Percentiles rank a stretch among this genome's conserved stretches.
Conservation (phyloP, 2,329 filamentous ascomycete species). For the Hymenoscyphus scutula region DNA sequence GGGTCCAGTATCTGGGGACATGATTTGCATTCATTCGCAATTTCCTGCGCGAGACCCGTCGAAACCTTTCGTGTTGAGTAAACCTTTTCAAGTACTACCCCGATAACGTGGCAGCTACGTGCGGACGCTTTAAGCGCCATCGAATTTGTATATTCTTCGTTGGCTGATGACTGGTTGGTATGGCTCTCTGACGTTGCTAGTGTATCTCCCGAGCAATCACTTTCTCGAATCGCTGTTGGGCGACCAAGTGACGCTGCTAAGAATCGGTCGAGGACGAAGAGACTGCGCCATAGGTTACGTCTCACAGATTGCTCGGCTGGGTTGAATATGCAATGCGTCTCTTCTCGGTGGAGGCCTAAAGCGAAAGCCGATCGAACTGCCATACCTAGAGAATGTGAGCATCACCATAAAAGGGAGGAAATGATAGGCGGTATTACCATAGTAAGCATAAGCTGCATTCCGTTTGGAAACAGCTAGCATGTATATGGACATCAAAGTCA, state of each 20-base stretch:
- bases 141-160: slow-evolving; percentile 33
- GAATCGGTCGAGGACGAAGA: slow-evolving; percentile 64
- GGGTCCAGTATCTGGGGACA: slow-evolving; percentile 51
- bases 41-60: slow-evolving; percentile 54
- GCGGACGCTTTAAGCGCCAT: slow-evolving; percentile 54
- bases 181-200: slow-evolving; percentile 31
- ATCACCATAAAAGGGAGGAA: not conserved
- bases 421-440: slow-evolving; percentile 46
- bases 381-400: slow-evolving; percentile 46
- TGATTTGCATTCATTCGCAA: slow-evolving; percentile 50
- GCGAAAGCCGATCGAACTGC: slow-evolving; percentile 62
- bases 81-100: slow-evolving; percentile 55
- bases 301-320: slow-evolving; percentile 46
- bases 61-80: slow-evolving; percentile 61
- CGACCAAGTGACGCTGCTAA: slow-evolving; percentile 61
- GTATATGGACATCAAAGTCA: slow-evolving; percentile 63
- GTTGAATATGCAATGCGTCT: slow-evolving; percentile 54
- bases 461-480: slow-evolving; percentile 60
- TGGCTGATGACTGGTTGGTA: slow-evolving; percentile 20
- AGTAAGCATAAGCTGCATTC: slow-evolving; percentile 61
- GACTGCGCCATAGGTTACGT: slow-evolving; percentile 60
- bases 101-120: slow-evolving; percentile 56
- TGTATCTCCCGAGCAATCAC: slow-evolving; percentile 56
- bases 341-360: slow-evolving; percentile 60
- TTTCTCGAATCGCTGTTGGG: slow-evolving; percentile 59